A percentile compares a stretch with the other conserved stretches of the same genome.
Conservation (phyloP, 495 filamentous ascomycete genomes). For the Penicillium alfredii region DNA sequence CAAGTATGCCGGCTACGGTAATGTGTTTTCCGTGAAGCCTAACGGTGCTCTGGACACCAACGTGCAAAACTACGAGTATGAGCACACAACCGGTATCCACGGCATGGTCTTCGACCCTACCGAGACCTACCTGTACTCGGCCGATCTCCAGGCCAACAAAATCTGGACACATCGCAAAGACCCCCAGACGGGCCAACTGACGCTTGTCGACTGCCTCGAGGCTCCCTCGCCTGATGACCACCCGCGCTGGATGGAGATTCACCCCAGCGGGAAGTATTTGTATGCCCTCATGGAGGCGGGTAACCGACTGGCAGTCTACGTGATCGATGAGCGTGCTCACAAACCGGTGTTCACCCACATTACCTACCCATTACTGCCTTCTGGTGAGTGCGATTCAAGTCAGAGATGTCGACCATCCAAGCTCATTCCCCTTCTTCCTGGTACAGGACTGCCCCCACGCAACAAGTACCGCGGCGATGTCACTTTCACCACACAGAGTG, state of each 20-base stretch:
- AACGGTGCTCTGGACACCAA: slow-evolving; percentile 59
- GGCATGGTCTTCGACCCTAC: slow-evolving; percentile 84
- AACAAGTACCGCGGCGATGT: slow-evolving; percentile 73
- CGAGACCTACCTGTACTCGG: slow-evolving; percentile 80
- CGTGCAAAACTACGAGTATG: slow-evolving; percentile 75
- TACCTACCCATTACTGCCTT: slow-evolving; percentile 69
- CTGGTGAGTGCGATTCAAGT: slow-evolving; percentile 43
- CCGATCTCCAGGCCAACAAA: slow-evolving; percentile 77
- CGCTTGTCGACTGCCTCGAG: slow-evolving; percentile 60
- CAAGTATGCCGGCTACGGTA: slow-evolving; percentile 71
- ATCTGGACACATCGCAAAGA: slow-evolving; percentile 80
- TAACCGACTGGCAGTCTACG: slow-evolving; percentile 72
- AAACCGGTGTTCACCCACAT: slow-evolving; percentile 77
- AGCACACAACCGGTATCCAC: slow-evolving; percentile 69
- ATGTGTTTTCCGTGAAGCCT: slow-evolving; percentile 63
- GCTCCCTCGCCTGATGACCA: slow-evolving; percentile 68
- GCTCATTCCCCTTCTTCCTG: slow-evolving; percentile 56
- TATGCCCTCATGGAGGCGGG: slow-evolving; percentile 84
- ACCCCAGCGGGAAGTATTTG: slow-evolving; percentile 66
- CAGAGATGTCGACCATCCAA: slow-evolving; percentile 20
- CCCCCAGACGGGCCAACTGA: slow-evolving; percentile 53
- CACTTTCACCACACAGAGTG: slow-evolving; percentile 57
- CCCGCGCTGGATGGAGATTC: slow-evolving; percentile 79
- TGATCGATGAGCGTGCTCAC: slow-evolving; percentile 68
- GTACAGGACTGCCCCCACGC: slow-evolving; percentile 42